These are phyloP conservation scores for Mycena epipterygia DNA, from an alignment of 768 basidiomycete genomes.

Conservation along the genomic window DNA sequence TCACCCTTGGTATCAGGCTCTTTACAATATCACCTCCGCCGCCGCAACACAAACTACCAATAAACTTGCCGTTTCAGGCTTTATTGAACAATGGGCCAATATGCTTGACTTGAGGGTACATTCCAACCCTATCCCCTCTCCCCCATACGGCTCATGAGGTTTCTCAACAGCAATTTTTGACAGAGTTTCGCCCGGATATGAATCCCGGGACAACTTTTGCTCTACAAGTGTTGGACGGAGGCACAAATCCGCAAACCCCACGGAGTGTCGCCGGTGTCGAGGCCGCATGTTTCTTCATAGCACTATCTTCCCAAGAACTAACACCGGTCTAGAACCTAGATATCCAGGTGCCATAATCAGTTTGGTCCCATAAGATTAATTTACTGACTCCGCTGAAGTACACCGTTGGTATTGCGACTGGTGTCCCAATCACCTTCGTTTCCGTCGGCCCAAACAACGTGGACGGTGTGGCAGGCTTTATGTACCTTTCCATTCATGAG, in stretches of 20 bases:
- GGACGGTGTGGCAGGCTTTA: conserved; percentile 43
- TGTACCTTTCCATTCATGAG: background rate
- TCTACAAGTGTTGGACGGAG: conserved; percentile 52
- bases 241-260: conserved; percentile 47
- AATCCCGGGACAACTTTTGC: conserved; percentile 47
- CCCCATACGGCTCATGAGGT: conserved; percentile 30
- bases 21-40: conserved; percentile 42
- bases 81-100: conserved; percentile 33
- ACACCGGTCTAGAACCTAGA: conserved; percentile 37
- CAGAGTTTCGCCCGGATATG: conserved; percentile 46
- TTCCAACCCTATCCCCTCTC: background rate
- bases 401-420: conserved; percentile 50
- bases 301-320: too few relatives aligned
- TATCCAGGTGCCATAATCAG: conserved; percentile 27
- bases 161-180: conserved; percentile 39
- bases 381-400: too few relatives aligned
- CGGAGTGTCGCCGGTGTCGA: conserved; percentile 47
- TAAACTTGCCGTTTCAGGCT: conserved; percentile 38
- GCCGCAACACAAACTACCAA: conserved; percentile 33
- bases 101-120: conserved; percentile 10
- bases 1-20: background rate
- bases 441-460: conserved; percentile 45
- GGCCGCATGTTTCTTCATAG: conserved; percentile 33
- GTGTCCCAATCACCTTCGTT: conserved; percentile 50
- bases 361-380: too few relatives aligned